phyloP scores from a whole-genome alignment of 257 asterid species.

The Jacaranda mimosifolia region DNA sequence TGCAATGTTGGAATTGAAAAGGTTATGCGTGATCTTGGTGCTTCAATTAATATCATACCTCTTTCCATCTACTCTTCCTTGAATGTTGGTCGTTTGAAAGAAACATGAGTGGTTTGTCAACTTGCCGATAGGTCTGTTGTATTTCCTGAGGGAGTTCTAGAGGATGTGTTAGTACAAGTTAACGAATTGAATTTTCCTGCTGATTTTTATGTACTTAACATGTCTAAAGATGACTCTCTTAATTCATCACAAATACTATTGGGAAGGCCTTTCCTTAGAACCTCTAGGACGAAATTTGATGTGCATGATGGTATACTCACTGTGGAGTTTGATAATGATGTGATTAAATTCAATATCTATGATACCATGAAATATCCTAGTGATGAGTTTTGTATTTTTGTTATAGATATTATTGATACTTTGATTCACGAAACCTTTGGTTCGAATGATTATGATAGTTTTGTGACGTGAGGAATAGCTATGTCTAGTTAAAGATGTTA shows the following conservation, averaged over 20 bases:
- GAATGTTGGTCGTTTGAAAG: not conserved
- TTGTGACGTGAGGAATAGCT: too few relatives aligned
- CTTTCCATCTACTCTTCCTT: not conserved
- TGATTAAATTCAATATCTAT: not conserved
- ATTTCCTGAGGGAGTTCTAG: not conserved
- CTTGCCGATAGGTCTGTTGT: not conserved
- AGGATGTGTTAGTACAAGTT: not conserved
- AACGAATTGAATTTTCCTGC: not conserved
- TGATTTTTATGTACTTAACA: not conserved
- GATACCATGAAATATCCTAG: not conserved
- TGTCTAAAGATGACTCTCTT: not conserved
- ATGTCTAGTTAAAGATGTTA: too few relatives aligned
- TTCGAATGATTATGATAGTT: too few relatives aligned
- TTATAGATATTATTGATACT: not conserved
- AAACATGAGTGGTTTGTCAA: not conserved
- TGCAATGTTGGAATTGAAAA: not conserved
- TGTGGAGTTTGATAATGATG: not conserved
- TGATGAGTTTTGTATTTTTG: not conserved
- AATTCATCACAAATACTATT: too few relatives aligned
- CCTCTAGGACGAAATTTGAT: not conserved
- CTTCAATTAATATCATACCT: not conserved
- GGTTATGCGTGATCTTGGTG: not conserved
- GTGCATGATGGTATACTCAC: not conserved
- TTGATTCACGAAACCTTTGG: not conserved
- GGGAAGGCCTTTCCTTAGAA: not conserved